Evolutionary conservation across 2,329 filamentous ascomycete genomes (phyloP), one percentile per base, ranked within the genome.

Genomic region (Fusarium kyushuense): DNA sequence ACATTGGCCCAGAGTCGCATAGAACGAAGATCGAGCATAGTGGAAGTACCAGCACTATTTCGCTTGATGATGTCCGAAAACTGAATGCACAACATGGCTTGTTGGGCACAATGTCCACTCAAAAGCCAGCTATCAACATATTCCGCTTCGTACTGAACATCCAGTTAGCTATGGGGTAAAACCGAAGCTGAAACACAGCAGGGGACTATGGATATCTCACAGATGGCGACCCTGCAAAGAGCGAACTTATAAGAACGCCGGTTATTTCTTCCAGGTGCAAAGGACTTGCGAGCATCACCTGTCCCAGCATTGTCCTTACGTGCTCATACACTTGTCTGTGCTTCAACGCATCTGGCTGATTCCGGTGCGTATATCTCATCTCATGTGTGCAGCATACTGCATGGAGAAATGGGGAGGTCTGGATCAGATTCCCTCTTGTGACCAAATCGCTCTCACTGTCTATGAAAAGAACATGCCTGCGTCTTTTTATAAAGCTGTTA

Each of bases 91-190:
- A 82, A 65, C 79, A 82, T 82, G 2, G 79, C 79, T 55, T 82
- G 80, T 53, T 82, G 78, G 0, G 77, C 79, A 38, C 80, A 82
- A 46, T 81, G 80, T 1, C 80, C 79, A 4, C 77, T 81, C 41
- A 82, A 63, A 13, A 82, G 67, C 80, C 79, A 82, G 48, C 80
- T 82, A 45, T 82, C 80, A 23, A 82, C 76, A 43, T 82, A 82
- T 45, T 82, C 80, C 2, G 71, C 64, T 11, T 70, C 69, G 13
- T 54, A 63, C 63, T 74, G 14, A 19, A 8, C 11, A 14, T 13
- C 4, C 6, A 27, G 17, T 64, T 32, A 64, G 59, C 14, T 19
- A 7, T 3, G 13, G 6, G 5, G 13, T 2, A 16, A 13, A 21
- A 12, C 21, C 19, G 14, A 23, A 16, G 30, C 13, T 33, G 10